phyloP scores from a whole-genome alignment of 2,329 filamentous ascomycete genomes.

The Anthostomella pinea region DNA sequence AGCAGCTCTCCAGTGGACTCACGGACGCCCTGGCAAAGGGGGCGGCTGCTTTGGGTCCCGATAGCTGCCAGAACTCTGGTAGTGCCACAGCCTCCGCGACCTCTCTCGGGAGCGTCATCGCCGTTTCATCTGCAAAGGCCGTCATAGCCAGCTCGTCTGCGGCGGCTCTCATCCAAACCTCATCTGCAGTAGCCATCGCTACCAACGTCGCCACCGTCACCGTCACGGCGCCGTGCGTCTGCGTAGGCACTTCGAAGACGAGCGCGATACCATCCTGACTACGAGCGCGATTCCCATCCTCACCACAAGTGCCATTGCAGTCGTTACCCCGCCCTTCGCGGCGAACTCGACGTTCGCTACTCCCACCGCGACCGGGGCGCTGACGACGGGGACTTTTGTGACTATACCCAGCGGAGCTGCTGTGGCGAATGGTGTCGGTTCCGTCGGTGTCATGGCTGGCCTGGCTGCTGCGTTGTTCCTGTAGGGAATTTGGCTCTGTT shows the following conservation, averaged over 20 bases:
- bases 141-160: not conserved
- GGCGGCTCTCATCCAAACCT: not conserved
- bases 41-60: slow-evolving; percentile 10
- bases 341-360: slow-evolving; percentile 9
- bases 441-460: slow-evolving; percentile 20
- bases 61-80: slow-evolving; percentile 17
- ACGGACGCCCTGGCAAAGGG: slow-evolving; percentile 14
- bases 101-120: not conserved
- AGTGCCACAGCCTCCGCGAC: not conserved
- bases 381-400: too few species aligned
- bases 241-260: slow-evolving; percentile 3
- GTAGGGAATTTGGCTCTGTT: slow-evolving; percentile 1
- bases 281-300: not conserved
- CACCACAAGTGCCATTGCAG: not conserved
- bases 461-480: slow-evolving; percentile 23
- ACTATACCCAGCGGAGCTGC: slow-evolving; percentile 20
- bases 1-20: slow-evolving; percentile 10
- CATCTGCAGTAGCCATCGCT: not conserved
- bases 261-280: slow-evolving; percentile 2
- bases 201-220: slow-evolving; percentile 11
- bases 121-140: not conserved
- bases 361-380: too few species aligned
- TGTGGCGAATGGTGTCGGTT: slow-evolving; percentile 15
- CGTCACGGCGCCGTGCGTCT: slow-evolving; percentile 15
- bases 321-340: slow-evolving; percentile 7